Base-by-base conservation (phyloP, 2,329 filamentous ascomycete species). In the Nakataea oryzae region DNA sequence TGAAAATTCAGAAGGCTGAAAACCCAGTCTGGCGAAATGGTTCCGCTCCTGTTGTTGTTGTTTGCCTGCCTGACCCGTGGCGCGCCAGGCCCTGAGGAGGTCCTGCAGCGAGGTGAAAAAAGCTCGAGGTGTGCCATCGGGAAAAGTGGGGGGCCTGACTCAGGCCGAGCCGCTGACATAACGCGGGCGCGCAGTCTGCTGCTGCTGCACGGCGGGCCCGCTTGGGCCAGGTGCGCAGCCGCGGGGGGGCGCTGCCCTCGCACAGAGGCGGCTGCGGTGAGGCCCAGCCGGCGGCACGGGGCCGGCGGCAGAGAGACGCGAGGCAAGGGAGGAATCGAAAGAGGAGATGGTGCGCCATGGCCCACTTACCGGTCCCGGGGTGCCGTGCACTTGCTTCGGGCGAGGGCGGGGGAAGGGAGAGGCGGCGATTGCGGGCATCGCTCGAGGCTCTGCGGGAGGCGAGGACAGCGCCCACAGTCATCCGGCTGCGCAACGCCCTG, bases 1-100 rank as follows among this genome's bases (percentile, higher is more conserved):
- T 26, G 65, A 71, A 71, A 71, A 70, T 68, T 71, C 67, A 63
- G 63, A 66, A 67, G 65, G 67, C 65, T 65, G 63, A 59, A 59
- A 56, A 61, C 27, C 58, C 26, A 47, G 34, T 60, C 34, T 21
- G 28, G 30, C 28, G 30, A 30, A 61, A 57, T 30, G 29, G n/a
- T 54, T 54, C 24, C 29, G 60, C 58, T 47, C 12, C 47, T n/a
- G 54, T 29, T 59, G 60, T 58, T 59, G 61, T 59, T 56, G 24
- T 41, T 28, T 57, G 30, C 60, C 24, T 50, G 54, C 24, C 54
- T 56, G 24, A 13, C 41, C 21, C 41, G 41, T 9, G 41, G 41
- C 41, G 41, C 41, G 41, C 41, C 41, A 50, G 41, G 41, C 41
- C 34, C 34, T 41, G 34, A 3, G 13, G 34, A 41, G 11, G 24